Conservation (phyloP, 2,329 filamentous ascomycete species). For the Colletotrichum filicis region DNA sequence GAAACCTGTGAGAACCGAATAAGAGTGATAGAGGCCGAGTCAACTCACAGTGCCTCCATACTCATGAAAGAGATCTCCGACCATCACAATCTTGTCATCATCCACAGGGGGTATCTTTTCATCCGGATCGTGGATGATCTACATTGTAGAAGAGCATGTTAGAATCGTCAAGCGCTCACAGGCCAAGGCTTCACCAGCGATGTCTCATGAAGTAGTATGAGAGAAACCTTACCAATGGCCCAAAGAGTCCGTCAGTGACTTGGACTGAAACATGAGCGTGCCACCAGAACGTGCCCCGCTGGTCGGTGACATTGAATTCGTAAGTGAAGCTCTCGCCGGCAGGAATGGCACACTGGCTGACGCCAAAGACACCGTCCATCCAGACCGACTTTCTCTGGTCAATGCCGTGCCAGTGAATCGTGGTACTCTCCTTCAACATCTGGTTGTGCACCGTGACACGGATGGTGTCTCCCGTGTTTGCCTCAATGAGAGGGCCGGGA, state of each 20-base stretch:
- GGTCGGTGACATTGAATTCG: slow-evolving; percentile 67
- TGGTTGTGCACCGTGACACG: slow-evolving; percentile 52
- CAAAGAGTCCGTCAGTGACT: slow-evolving; percentile 34
- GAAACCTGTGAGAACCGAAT: slow-evolving; percentile 36
- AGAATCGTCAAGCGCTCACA: not conserved
- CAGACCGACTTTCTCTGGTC: slow-evolving; percentile 71
- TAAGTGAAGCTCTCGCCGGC: slow-evolving; percentile 65
- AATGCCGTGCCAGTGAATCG: slow-evolving; percentile 77
- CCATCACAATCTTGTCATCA: slow-evolving; percentile 50
- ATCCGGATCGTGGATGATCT: slow-evolving; percentile 50
- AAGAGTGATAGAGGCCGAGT: not conserved
- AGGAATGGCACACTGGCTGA: slow-evolving; percentile 70
- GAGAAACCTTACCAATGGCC: slow-evolving; percentile 26
- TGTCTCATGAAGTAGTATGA: not conserved
- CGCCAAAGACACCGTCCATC: slow-evolving; percentile 73
- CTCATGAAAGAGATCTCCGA: slow-evolving; percentile 52
- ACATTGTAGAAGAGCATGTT: slow-evolving; percentile 8
- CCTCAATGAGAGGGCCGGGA: slow-evolving; percentile 72
- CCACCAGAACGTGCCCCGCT: slow-evolving; percentile 72
- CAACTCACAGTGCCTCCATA: slow-evolving; percentile 45
- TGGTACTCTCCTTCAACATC: slow-evolving; percentile 54
- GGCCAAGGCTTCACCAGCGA: not conserved
- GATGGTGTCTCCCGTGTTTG: slow-evolving; percentile 54
- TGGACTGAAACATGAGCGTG: slow-evolving; percentile 59
- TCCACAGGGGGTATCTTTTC: slow-evolving; percentile 43